These are phyloP conservation scores for Toxicodendron radicans DNA, from an alignment of 345 rosid genomes.

Conservation along the genomic window DNA sequence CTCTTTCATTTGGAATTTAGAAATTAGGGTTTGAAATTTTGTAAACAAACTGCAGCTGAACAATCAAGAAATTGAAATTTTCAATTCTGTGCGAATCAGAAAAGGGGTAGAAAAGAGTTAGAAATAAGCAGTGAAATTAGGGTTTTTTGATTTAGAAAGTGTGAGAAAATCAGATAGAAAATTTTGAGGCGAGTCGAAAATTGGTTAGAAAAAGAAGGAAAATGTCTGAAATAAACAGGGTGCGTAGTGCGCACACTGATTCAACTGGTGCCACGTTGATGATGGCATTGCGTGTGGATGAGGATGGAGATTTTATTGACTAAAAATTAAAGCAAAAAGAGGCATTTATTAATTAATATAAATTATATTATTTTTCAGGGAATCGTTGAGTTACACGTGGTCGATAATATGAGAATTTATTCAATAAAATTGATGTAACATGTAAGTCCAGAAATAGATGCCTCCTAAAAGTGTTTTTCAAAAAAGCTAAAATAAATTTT, in stretches of 20 bases:
- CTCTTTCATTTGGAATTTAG: constrained; percentile 4
- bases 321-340: not conserved
- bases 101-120: not conserved
- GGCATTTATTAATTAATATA: not conserved
- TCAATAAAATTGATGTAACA: no score
- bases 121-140: not conserved
- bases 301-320: constrained; percentile 10
- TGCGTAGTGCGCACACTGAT: constrained; percentile 32
- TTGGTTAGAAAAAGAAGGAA: not conserved
- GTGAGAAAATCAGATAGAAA: not conserved
- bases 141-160: constrained; percentile 1
- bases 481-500: no score
- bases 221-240: not conserved
- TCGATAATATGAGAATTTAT: no score
- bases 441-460: no score
- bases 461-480: no score
- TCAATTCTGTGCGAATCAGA: not conserved
- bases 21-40: constrained; percentile 14
- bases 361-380: not conserved
- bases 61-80: no score
- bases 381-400: not conserved
- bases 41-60: no score
- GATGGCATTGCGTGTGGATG: constrained; percentile 25
- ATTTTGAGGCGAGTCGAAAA: not conserved
- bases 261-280: constrained; percentile 30